Percentiles rank a stretch among this genome's conserved stretches.
These are phyloP conservation scores for Claviceps africana DNA, from an alignment of 2,329 filamentous ascomycete species.

Conservation along the genomic window DNA sequence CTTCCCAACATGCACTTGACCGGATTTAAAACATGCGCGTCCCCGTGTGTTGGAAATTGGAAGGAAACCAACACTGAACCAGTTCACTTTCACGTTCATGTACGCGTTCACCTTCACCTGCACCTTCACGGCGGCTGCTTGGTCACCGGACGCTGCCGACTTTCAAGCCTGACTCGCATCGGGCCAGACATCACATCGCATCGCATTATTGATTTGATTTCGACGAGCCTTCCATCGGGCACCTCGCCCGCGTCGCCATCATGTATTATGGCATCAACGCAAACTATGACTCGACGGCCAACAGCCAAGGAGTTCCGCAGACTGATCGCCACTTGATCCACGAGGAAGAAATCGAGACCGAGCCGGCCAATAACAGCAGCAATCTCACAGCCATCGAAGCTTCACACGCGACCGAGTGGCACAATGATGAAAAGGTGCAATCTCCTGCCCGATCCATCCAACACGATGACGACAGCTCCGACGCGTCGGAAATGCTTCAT, in stretches of 20 bases:
- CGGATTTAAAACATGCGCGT: not conserved
- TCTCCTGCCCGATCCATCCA: conserved; percentile 16
- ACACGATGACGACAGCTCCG: conserved; percentile 7
- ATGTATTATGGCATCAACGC: conserved; percentile 17
- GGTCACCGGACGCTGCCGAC: too few relatives aligned
- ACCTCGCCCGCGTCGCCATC: conserved; percentile 1
- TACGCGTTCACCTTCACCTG: too few relatives aligned
- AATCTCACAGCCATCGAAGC: conserved; percentile 20
- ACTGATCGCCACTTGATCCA: conserved; percentile 13
- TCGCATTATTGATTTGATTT: not conserved
- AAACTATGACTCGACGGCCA: conserved; percentile 36
- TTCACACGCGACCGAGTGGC: conserved; percentile 24
- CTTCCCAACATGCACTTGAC: not conserved
- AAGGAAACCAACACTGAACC: too few relatives aligned
- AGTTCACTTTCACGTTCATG: too few relatives aligned
- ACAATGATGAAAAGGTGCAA: conserved; percentile 15
- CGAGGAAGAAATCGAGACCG: conserved; percentile 13
- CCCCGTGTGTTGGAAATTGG: too few relatives aligned
- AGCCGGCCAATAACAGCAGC: conserved; percentile 12
- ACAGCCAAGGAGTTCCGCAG: conserved; percentile 25
- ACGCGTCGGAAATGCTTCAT: conserved; percentile 31
- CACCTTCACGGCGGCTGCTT: too few relatives aligned
- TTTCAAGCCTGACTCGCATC: too few relatives aligned
- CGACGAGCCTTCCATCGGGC: not conserved
- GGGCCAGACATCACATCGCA: not conserved